A percentile compares a stretch with the other conserved stretches of the same genome.
Evolutionary conservation across 163 green algal genomes (phyloP).

Genomic region (Chloromonas sp.): DNA sequence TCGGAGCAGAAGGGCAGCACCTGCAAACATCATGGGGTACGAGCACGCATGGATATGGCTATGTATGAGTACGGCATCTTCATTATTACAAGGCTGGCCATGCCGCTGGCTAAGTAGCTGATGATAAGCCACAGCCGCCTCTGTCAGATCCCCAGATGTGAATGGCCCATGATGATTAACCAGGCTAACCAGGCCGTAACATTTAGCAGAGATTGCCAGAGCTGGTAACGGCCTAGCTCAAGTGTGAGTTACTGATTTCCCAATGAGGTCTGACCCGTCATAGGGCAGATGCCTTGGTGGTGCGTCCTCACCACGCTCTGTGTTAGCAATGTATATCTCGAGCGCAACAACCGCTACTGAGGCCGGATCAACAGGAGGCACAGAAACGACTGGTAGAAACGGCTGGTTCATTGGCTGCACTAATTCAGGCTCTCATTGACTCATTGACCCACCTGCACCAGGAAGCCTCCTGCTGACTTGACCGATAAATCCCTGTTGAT

Average conservation of each 20-base stretch:
- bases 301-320: too few species aligned
- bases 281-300: too few species aligned
- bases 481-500: conserved; percentile 61
- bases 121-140: not conserved
- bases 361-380: too few species aligned
- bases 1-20: conserved; percentile 82
- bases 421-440: too few species aligned
- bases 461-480: conserved; percentile 74
- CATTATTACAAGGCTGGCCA: not conserved
- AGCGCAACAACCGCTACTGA: too few species aligned
- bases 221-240: too few species aligned
- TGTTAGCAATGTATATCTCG: not conserved
- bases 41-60: not conserved
- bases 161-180: too few species aligned
- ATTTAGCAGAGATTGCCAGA: not conserved
- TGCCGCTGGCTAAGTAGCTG: not conserved
- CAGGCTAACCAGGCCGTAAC: too few species aligned
- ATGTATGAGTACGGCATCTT: not conserved
- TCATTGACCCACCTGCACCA: conserved; percentile 60
- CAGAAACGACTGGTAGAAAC: too few species aligned
- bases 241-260: too few species aligned
- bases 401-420: too few species aligned
- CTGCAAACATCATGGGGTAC: conserved; percentile 15
- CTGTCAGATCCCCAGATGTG: not conserved
- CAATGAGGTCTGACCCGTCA: too few species aligned